phyloP scores from a whole-genome alignment of 2,329 filamentous ascomycete genomes.

The Cryphonectria parasitica region DNA sequence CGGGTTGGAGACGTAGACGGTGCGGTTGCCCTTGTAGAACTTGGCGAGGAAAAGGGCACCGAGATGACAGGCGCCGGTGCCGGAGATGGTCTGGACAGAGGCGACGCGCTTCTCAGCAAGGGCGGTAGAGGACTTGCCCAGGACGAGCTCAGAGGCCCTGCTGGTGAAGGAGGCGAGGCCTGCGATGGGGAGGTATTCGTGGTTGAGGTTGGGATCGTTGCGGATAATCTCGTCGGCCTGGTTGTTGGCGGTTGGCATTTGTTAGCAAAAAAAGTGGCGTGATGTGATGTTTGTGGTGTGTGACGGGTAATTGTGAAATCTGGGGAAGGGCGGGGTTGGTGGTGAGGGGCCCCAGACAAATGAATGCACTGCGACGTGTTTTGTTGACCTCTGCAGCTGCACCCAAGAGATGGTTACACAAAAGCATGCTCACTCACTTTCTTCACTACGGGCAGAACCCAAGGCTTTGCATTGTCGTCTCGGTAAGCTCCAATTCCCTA shows the following conservation, averaged over 20 bases:
- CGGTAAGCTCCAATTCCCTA: slow-evolving; percentile 88
- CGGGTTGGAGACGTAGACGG: slow-evolving; percentile 89
- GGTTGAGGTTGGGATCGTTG: slow-evolving; percentile 88
- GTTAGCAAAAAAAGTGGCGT: slow-evolving; percentile 32
- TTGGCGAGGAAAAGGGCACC: slow-evolving; percentile 91
- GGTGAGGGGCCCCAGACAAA: slow-evolving; percentile 12
- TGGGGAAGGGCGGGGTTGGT: slow-evolving; percentile 24
- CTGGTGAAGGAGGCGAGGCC: slow-evolving; percentile 83
- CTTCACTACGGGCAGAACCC: slow-evolving; percentile 94
- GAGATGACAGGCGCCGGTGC: slow-evolving; percentile 92
- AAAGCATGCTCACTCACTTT: slow-evolving; percentile 63
- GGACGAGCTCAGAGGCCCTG: slow-evolving; percentile 88
- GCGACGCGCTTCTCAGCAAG: slow-evolving; percentile 79
- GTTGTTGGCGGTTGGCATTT: slow-evolving; percentile 20
- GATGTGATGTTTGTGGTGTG: background rate
- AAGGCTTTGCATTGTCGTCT: slow-evolving; percentile 94
- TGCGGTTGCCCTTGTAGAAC: slow-evolving; percentile 78
- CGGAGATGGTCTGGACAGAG: slow-evolving; percentile 93
- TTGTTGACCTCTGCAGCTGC: background rate
- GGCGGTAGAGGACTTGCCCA: slow-evolving; percentile 79
- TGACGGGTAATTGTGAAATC: slow-evolving; percentile 16
- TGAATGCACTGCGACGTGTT: background rate
- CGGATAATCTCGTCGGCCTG: slow-evolving; percentile 90
- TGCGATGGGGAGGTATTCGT: slow-evolving; percentile 97
- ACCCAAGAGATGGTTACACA: background rate